A percentile compares a stretch with the other conserved stretches of the same genome.
Evolutionary conservation across 345 rosid species (phyloP).

Genomic region (Sonneratia caseolaris): DNA sequence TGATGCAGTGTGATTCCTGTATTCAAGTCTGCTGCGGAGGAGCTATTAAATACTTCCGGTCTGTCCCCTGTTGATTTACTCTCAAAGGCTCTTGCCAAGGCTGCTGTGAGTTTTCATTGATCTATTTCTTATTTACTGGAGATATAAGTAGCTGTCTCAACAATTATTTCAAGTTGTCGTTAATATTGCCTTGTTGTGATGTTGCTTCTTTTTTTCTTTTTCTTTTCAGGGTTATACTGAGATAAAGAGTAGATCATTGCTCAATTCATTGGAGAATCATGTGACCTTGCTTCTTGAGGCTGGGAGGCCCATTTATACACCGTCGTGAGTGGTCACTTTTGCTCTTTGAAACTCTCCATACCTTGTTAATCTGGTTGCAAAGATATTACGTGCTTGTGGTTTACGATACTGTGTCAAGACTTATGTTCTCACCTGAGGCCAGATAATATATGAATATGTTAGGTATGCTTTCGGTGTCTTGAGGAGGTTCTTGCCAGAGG

Average conservation of each 20-base stretch:
- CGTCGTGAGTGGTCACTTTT: constrained; percentile 48
- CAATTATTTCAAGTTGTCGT: not conserved
- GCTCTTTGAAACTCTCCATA: not conserved
- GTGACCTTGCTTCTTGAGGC: constrained; percentile 69
- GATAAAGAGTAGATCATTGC: constrained; percentile 77
- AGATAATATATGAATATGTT: constrained; percentile 6
- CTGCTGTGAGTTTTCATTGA: constrained; percentile 43
- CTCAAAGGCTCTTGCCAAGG: constrained; percentile 89
- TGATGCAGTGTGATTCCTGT: constrained; percentile 80
- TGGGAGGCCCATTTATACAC: constrained; percentile 56
- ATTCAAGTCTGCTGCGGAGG: constrained; percentile 70
- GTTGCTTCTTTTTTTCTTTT: not conserved
- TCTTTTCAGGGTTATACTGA: constrained; percentile 74
- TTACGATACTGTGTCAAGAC: not conserved
- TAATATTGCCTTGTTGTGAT: not conserved
- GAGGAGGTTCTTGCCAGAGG: constrained; percentile 86
- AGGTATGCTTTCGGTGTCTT: constrained; percentile 58
- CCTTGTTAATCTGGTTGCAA: not conserved
- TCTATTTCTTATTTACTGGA: not conserved
- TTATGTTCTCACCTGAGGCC: not conserved
- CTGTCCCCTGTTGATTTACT: constrained; percentile 74
- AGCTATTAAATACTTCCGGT: constrained; percentile 57
- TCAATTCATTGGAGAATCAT: constrained; percentile 79
- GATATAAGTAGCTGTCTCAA: not conserved
- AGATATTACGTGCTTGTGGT: not conserved